phyloP scores from a whole-genome alignment of 306 rosid species.

The Erythrophleum fordii region DNA sequence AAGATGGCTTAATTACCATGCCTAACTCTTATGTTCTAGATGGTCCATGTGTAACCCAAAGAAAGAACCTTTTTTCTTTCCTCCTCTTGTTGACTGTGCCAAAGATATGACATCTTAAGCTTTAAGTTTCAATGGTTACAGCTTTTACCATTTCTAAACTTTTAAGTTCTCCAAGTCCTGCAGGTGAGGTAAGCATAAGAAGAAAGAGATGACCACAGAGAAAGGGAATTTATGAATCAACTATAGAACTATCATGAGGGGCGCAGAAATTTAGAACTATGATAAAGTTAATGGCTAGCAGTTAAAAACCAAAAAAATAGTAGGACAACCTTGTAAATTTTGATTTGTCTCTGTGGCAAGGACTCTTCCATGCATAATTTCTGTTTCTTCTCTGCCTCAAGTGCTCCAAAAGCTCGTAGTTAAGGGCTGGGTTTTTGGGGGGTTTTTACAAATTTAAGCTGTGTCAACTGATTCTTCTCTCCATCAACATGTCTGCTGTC shows the following conservation, averaged over 20 bases:
- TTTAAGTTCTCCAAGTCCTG: neutral
- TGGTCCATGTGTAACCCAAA: neutral
- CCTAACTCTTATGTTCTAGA: neutral
- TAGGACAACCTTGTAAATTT: neutral
- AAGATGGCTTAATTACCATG: neutral
- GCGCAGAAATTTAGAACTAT: neutral
- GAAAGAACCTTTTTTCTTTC: neutral
- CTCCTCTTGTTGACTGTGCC: neutral
- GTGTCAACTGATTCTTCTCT: neutral
- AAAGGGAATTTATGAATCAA: neutral
- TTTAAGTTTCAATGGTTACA: neutral
- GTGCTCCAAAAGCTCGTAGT: neutral
- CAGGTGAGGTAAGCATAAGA: neutral
- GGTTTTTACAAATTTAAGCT: neutral
- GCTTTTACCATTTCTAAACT: constrained; percentile 3
- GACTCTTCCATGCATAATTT: neutral
- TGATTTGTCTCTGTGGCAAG: neutral
- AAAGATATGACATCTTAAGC: neutral
- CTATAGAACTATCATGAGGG: neutral
- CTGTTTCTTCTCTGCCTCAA: neutral
- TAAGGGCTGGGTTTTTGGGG: constrained; percentile 15
- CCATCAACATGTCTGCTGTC: neutral
- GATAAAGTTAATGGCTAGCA: neutral
- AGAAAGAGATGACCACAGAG: neutral
- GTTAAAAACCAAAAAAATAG: neutral